These are phyloP conservation scores for Xylaria sp. DNA, from an alignment of 2,329 filamentous ascomycete species.

Conservation along the genomic window DNA sequence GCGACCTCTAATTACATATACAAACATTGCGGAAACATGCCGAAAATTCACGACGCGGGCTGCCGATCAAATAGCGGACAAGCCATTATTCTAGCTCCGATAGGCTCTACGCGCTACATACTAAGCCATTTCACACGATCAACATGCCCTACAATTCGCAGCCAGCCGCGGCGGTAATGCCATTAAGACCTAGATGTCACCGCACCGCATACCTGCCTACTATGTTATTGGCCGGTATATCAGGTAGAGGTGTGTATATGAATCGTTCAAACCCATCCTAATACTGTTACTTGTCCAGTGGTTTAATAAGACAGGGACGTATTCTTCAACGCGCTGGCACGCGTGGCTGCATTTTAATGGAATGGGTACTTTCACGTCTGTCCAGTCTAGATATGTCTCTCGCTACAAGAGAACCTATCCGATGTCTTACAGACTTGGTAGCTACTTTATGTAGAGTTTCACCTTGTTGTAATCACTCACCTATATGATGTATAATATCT, in stretches of 20 bases:
- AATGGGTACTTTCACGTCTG: not conserved
- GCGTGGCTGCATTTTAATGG: not conserved
- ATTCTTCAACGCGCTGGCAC: not conserved
- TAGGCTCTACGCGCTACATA: not conserved
- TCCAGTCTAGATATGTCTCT: not conserved
- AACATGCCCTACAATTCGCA: not conserved
- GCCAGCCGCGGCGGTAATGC: conserved; percentile 2
- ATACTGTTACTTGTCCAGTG: not conserved
- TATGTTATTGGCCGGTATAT: not conserved
- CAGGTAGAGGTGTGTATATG: not conserved
- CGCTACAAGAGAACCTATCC: not conserved
- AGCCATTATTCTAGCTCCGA: not conserved
- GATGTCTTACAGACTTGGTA: not conserved
- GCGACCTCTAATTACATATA: not conserved
- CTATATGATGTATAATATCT: not conserved
- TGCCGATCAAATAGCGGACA: not conserved
- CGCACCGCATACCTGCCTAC: not conserved
- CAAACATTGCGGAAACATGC: not conserved
- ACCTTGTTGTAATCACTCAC: not conserved
- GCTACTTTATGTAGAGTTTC: not conserved
- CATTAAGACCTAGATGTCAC: not conserved
- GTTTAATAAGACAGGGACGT: not conserved
- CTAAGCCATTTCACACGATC: not conserved
- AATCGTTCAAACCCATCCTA: not conserved
- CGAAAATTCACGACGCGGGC: not conserved